Conservation (phyloP, 129 eudicot genomes). For the Sambucus nigra region DNA sequence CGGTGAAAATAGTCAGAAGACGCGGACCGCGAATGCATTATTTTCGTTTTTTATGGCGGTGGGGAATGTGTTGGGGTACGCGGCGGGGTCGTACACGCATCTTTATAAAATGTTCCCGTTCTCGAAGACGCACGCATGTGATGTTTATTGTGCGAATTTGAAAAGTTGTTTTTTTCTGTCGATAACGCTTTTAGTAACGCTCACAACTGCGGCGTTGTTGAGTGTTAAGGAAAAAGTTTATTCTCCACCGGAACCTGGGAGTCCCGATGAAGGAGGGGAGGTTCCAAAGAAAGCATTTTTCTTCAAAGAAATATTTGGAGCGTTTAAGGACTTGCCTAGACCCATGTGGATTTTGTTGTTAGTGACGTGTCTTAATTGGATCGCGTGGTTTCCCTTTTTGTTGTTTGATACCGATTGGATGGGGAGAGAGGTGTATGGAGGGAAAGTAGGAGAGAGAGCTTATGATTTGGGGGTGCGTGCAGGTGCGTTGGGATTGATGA, state of each 20-base stretch:
- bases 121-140: slow-evolving; percentile 57
- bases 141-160: slow-evolving; percentile 70
- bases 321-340: slow-evolving; percentile 45
- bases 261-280: not conserved
- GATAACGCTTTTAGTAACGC: slow-evolving; percentile 38
- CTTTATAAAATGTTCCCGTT: slow-evolving; percentile 51
- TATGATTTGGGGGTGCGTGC: too few species aligned
- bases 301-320: slow-evolving; percentile 49
- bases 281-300: too few species aligned
- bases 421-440: slow-evolving; percentile 77
- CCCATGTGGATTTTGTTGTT: slow-evolving; percentile 66
- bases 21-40: slow-evolving; percentile 44
- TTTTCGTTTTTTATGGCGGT: slow-evolving; percentile 88
- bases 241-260: slow-evolving; percentile 3
- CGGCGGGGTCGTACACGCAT: slow-evolving; percentile 68
- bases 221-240: slow-evolving; percentile 31
- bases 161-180: slow-evolving; percentile 71
- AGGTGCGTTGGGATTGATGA: too few species aligned
- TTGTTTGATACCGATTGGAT: slow-evolving; percentile 91
- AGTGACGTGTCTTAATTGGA: slow-evolving; percentile 73
- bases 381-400: slow-evolving; percentile 88
- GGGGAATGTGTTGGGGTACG: slow-evolving; percentile 74
- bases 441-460: slow-evolving; percentile 23
- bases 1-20: slow-evolving; percentile 23
- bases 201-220: slow-evolving; percentile 32